Conservation (phyloP, 371 early-diverging fungal genomes). For the Lichtheimia ramosa region DNA sequence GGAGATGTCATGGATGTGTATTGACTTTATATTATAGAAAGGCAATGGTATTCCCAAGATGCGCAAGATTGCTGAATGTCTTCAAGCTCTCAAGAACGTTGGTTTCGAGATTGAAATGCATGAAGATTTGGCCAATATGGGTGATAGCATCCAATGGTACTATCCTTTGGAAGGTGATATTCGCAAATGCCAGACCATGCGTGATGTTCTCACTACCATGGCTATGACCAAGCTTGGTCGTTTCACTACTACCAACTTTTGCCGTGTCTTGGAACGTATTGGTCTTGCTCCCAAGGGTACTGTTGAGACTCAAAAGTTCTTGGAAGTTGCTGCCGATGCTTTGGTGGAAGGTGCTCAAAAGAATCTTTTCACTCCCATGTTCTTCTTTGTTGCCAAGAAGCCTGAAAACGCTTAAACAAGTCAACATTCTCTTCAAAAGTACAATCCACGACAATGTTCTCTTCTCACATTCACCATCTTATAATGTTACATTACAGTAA, state of each 20-base stretch:
- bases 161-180: slow-evolving; percentile 72
- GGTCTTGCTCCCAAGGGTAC: slow-evolving; percentile 85
- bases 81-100: slow-evolving; percentile 76
- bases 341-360: slow-evolving; percentile 75
- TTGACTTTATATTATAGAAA: not conserved
- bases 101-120: slow-evolving; percentile 82
- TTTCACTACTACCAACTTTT: slow-evolving; percentile 64
- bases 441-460: not conserved
- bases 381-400: slow-evolving; percentile 88
- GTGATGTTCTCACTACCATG: slow-evolving; percentile 58
- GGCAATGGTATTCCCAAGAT: slow-evolving; percentile 90
- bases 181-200: slow-evolving; percentile 55
- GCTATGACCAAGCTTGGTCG: slow-evolving; percentile 58
- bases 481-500: too few species aligned
- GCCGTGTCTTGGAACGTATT: slow-evolving; percentile 72
- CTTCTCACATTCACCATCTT: too few species aligned
- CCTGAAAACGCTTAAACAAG: slow-evolving; percentile 43
- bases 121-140: slow-evolving; percentile 68
- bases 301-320: slow-evolving; percentile 73
- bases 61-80: slow-evolving; percentile 65
- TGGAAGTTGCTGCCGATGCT: slow-evolving; percentile 80
- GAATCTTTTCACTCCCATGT: slow-evolving; percentile 92
- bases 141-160: slow-evolving; percentile 80
- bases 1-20: not conserved
- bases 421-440: not conserved